Evolutionary conservation across 2,329 filamentous ascomycete species (phyloP).

Genomic region (Endoconidiophora polonica): DNA sequence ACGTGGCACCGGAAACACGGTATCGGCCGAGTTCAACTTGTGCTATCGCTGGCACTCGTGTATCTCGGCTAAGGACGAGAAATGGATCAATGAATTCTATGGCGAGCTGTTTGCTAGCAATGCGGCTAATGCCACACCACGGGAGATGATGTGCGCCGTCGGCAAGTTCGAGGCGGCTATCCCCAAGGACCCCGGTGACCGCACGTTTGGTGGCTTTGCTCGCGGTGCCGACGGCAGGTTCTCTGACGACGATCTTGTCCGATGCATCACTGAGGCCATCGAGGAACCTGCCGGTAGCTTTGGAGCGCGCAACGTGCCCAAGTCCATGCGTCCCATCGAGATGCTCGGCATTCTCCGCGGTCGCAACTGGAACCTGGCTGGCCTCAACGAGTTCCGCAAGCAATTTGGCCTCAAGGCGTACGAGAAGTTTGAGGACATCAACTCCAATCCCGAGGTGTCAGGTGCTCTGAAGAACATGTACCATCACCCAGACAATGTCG

Average conservation of each 20-base stretch:
- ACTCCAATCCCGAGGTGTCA: constrained; percentile 55
- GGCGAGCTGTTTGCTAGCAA: constrained; percentile 12
- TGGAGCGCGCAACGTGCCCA: constrained; percentile 57
- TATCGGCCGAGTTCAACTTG: constrained; percentile 78
- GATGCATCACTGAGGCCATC: constrained; percentile 49
- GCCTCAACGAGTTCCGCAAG: constrained; percentile 71
- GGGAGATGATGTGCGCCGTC: constrained; percentile 46
- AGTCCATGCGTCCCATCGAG: constrained; percentile 57
- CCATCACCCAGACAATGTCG: constrained; percentile 63
- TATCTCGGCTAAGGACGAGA: constrained; percentile 57
- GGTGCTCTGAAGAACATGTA: constrained; percentile 51
- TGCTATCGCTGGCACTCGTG: constrained; percentile 79
- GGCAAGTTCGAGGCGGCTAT: constrained; percentile 44
- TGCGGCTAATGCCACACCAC: constrained; percentile 28
- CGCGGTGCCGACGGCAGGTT: constrained; percentile 52
- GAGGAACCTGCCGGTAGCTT: constrained; percentile 65
- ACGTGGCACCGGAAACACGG: constrained; percentile 62
- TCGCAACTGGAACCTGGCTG: constrained; percentile 59
- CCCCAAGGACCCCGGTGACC: constrained; percentile 48
- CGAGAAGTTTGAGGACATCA: constrained; percentile 68
- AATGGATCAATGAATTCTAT: constrained; percentile 62
- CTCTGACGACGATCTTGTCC: constrained; percentile 58
- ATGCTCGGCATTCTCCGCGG: constrained; percentile 67
- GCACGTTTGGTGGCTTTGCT: constrained; percentile 49
- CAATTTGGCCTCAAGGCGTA: constrained; percentile 66